phyloP scores from a whole-genome alignment of 306 rosid genomes.

The Canavalia gladiata region DNA sequence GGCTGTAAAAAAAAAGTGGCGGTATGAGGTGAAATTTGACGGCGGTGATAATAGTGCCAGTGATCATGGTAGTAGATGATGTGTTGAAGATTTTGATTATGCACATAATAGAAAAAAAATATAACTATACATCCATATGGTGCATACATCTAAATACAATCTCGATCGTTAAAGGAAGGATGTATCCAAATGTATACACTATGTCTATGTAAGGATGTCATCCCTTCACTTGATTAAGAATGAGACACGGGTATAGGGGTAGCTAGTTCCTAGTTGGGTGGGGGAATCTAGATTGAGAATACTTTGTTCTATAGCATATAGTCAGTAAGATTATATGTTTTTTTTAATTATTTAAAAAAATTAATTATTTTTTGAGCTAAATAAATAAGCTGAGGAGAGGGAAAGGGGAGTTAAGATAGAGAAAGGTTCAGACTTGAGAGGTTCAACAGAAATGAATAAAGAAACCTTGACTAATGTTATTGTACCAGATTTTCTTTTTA shows the following conservation, averaged over 20 bases:
- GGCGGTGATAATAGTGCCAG: constrained; percentile 14
- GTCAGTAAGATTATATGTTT: constrained; percentile 66
- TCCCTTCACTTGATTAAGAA: background rate
- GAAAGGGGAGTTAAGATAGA: constrained; percentile 39
- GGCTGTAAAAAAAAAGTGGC: constrained; percentile 2
- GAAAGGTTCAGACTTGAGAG: constrained; percentile 42
- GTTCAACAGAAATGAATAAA: constrained; percentile 58
- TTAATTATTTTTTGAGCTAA: constrained; percentile 66
- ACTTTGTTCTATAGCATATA: constrained; percentile 55
- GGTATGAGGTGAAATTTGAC: constrained; percentile 15
- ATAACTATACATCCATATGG: no score
- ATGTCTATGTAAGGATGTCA: no score
- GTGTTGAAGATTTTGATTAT: constrained; percentile 33
- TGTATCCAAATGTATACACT: no score
- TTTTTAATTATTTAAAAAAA: constrained; percentile 50
- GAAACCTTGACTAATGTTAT: constrained; percentile 45
- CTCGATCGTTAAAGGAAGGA: no score
- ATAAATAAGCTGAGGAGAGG: constrained; percentile 60
- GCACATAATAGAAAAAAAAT: background rate
- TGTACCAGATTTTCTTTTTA: background rate
- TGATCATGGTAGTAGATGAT: background rate
- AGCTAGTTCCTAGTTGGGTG: constrained; percentile 30
- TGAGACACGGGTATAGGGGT: constrained; percentile 52
- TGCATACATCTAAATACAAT: no score
- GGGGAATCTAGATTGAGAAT: constrained; percentile 37